phyloP scores from a whole-genome alignment of 192 early-diverging fungal species.

The Coemansia sp. region DNA sequence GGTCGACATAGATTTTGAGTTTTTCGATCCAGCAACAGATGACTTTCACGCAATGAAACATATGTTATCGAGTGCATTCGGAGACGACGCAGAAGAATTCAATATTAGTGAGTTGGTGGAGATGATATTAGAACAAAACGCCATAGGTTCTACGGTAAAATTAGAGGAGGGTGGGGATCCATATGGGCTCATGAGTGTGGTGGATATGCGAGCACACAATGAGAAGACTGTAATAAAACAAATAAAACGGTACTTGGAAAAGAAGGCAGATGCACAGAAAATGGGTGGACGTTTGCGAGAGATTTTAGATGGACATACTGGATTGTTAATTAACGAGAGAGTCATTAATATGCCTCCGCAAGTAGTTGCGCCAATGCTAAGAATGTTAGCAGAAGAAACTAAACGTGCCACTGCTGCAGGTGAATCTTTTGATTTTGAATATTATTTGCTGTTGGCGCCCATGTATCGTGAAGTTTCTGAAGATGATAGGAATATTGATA shows the following conservation, averaged over 20 bases:
- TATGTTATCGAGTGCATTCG: conserved; percentile 76
- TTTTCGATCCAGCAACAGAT: conserved; percentile 81
- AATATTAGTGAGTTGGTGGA: conserved; percentile 76
- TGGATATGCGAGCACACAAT: conserved; percentile 68
- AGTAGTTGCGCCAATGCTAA: conserved; percentile 85
- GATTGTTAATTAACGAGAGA: conserved; percentile 79
- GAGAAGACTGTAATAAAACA: conserved; percentile 55
- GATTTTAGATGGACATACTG: conserved; percentile 54
- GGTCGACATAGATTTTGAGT: conserved; percentile 94
- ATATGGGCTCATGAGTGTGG: conserved; percentile 79
- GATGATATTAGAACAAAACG: conserved; percentile 70
- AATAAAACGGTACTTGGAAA: conserved; percentile 64
- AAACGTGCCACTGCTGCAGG: conserved; percentile 68
- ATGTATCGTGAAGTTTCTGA: conserved; percentile 74
- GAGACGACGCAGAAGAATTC: conserved; percentile 76
- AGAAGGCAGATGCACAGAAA: conserved; percentile 55
- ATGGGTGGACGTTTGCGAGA: conserved; percentile 6
- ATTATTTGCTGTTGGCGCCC: conserved; percentile 77
- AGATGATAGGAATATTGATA: conserved; percentile 20
- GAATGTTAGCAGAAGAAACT: conserved; percentile 83
- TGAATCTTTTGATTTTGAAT: conserved; percentile 76
- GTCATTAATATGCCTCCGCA: conserved; percentile 97
- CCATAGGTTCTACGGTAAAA: conserved; percentile 87
- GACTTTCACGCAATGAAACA: conserved; percentile 93
- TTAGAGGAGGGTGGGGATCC: conserved; percentile 75